phyloP scores from a whole-genome alignment of 306 rosid genomes.

The Medicago lupulina region DNA sequence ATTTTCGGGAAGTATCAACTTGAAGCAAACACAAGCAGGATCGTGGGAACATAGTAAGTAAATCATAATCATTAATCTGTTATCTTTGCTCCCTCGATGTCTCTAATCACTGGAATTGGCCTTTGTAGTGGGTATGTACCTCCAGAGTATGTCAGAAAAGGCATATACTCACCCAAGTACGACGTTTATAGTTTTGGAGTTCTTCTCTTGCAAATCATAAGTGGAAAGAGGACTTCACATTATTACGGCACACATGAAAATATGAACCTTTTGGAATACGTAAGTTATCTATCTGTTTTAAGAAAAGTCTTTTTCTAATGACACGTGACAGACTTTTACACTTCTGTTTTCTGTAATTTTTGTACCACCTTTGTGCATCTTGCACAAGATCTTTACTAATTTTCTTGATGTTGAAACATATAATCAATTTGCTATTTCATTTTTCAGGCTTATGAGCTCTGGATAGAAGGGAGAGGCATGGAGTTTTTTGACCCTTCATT shows the following conservation, averaged over 20 bases:
- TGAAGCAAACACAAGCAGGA: slow-evolving; percentile 66
- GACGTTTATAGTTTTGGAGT: slow-evolving; percentile 54
- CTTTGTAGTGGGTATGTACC: slow-evolving; percentile 69
- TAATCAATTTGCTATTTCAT: not conserved
- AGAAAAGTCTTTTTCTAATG: not conserved
- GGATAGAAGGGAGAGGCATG: slow-evolving; percentile 54
- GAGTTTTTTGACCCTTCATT: slow-evolving; percentile 62
- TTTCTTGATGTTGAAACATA: too few relatives aligned
- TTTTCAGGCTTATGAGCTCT: slow-evolving; percentile 62
- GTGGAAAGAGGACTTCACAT: slow-evolving; percentile 56
- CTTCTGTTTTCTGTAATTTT: not conserved
- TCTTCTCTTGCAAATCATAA: slow-evolving; percentile 69
- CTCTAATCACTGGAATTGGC: slow-evolving; percentile 29
- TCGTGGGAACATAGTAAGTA: slow-evolving; percentile 73
- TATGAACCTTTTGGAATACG: slow-evolving; percentile 38
- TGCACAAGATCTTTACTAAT: not conserved
- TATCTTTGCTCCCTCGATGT: not conserved
- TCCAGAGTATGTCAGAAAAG: slow-evolving; percentile 63
- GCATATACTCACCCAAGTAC: slow-evolving; percentile 57
- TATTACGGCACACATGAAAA: slow-evolving; percentile 53
- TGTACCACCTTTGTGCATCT: not conserved
- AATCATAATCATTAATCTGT: not conserved
- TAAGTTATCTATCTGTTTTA: slow-evolving; percentile 40
- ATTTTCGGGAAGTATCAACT: slow-evolving; percentile 57
- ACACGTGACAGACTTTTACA: not conserved